Conservation (phyloP, 2,329 filamentous ascomycete species). For the Calonectria pauciramosa region DNA sequence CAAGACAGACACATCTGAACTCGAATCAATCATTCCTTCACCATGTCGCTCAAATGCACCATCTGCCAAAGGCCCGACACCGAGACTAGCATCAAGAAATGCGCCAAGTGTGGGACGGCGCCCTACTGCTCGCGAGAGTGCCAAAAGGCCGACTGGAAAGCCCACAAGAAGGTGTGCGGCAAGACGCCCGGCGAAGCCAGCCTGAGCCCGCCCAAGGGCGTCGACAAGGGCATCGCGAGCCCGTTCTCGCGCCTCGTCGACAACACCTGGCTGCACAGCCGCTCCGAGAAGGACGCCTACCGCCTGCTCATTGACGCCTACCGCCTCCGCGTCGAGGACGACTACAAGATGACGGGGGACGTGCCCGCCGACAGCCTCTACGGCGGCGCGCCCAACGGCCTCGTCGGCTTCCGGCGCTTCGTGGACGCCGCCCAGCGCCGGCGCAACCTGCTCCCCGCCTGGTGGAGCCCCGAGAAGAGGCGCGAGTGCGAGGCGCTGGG, state of each 20-base stretch:
- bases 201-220: constrained; percentile 43
- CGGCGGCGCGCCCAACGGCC: constrained; percentile 35
- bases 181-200: constrained; percentile 30
- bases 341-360: constrained; percentile 45
- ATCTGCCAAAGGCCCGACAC: constrained; percentile 48
- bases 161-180: constrained; percentile 60
- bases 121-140: constrained; percentile 67
- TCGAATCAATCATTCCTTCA: not conserved
- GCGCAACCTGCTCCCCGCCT: constrained; percentile 55
- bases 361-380: constrained; percentile 48
- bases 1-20: not conserved
- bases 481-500: constrained; percentile 54
- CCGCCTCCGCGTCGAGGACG: constrained; percentile 60
- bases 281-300: constrained; percentile 60
- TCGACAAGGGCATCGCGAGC: constrained; percentile 46
- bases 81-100: constrained; percentile 52
- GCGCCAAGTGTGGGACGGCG: constrained; percentile 61
- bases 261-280: constrained; percentile 59
- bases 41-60: constrained; percentile 35
- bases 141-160: constrained; percentile 65
- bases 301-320: constrained; percentile 62
- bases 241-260: constrained; percentile 58
- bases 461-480: constrained; percentile 59
- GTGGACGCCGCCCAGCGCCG: constrained; percentile 45
- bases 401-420: constrained; percentile 55